Conservation (phyloP, 768 basidiomycete genomes). For the Lepiota venenata region DNA sequence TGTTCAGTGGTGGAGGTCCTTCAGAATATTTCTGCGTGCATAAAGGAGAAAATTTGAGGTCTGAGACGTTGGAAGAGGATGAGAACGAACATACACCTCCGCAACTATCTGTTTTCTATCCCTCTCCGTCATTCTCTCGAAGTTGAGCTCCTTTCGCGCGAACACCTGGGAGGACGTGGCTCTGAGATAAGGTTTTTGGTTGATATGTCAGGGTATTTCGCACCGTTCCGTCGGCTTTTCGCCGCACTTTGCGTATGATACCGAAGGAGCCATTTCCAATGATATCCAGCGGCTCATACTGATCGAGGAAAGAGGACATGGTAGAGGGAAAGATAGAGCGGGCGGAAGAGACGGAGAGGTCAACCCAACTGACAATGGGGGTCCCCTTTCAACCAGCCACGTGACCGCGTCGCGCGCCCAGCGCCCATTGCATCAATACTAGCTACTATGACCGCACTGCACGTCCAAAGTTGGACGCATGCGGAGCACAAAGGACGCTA, state of each 20-base stretch:
- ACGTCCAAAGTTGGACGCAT: too few species aligned
- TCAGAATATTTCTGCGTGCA: constrained; percentile 81
- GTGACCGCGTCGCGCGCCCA: constrained; percentile 2
- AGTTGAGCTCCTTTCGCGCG: constrained; percentile 95
- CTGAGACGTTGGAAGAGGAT: too few species aligned
- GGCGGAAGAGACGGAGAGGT: background rate
- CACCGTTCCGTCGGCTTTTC: constrained; percentile 81
- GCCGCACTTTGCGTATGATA: constrained; percentile 90
- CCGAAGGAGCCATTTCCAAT: constrained; percentile 99
- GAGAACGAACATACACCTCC: constrained; percentile 76
- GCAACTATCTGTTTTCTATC: constrained; percentile 96
- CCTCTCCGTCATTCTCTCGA: constrained; percentile 93
- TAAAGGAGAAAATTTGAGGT: too few species aligned
- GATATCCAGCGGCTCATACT: constrained; percentile 84
- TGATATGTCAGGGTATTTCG: constrained; percentile 24
- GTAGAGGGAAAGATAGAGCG: constrained; percentile 16
- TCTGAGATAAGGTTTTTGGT: constrained; percentile 2
- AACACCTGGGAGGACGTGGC: constrained; percentile 53
- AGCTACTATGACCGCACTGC: too few species aligned
- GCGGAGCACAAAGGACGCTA: too few species aligned
- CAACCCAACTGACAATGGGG: background rate
- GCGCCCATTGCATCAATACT: too few species aligned
- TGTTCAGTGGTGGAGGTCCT: constrained; percentile 93
- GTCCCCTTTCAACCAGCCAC: constrained; percentile 3
- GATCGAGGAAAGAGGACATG: constrained; percentile 54